Evolutionary conservation across 805 yeast species (phyloP).

Genomic region (Metschnikowia lachancei): DNA sequence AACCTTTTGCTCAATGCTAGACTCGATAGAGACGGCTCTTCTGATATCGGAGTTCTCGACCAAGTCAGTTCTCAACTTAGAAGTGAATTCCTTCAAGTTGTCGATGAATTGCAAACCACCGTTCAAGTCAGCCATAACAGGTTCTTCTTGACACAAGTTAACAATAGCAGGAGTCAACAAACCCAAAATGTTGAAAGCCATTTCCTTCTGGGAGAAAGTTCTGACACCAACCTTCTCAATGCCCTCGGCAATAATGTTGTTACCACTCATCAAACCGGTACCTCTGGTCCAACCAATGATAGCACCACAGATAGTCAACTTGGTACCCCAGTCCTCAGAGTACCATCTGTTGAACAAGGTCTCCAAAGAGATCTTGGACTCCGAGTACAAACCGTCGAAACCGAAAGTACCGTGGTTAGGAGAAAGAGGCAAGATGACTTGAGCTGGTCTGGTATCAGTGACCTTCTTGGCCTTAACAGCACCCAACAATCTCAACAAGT

Average conservation of each 20-base stretch:
- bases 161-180: slow-evolving; percentile 83
- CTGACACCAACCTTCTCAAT: slow-evolving; percentile 94
- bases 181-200: slow-evolving; percentile 98
- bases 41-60: slow-evolving; percentile 85
- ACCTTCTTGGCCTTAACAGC: slow-evolving; percentile 80
- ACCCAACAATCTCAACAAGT: slow-evolving; percentile 89
- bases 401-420: slow-evolving; percentile 99
- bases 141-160: slow-evolving; percentile 84
- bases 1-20: slow-evolving; percentile 80
- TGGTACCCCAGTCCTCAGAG: slow-evolving; percentile 94
- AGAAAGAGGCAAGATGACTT: slow-evolving; percentile 91
- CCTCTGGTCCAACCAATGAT: slow-evolving; percentile 99
- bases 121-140: slow-evolving; percentile 96
- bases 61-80: slow-evolving; percentile 71
- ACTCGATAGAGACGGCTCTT: slow-evolving; percentile 92
- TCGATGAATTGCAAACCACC: slow-evolving; percentile 97
- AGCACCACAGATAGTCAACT: slow-evolving; percentile 96
- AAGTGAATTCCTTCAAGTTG: slow-evolving; percentile 84
- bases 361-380: slow-evolving; percentile 92
- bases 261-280: slow-evolving; percentile 97
- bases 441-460: slow-evolving; percentile 95
- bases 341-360: slow-evolving; percentile 98
- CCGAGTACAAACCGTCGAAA: slow-evolving; percentile 96
- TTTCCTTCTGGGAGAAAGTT: slow-evolving; percentile 97
- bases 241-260: slow-evolving; percentile 97